Conservation (phyloP, 1,284 basidiomycete genomes). For the Cryptococcus jaspeensis region DNA sequence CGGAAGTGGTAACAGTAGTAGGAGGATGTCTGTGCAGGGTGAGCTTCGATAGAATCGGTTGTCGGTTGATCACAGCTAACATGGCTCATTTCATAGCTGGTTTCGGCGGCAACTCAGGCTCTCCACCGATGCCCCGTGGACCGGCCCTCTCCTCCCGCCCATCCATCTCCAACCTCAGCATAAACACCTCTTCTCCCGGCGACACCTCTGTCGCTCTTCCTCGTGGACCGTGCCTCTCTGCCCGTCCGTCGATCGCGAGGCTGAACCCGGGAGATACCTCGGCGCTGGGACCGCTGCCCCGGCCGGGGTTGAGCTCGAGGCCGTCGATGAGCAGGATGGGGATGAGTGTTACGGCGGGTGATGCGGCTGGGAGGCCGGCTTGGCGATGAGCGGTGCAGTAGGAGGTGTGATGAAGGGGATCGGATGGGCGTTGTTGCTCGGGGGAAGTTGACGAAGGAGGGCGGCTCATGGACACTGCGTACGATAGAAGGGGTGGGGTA, state of each 20-base stretch:
- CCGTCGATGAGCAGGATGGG: slow-evolving; percentile 7
- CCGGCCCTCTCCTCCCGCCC: slow-evolving; percentile 4
- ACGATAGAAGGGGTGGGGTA: not conserved
- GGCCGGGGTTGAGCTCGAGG: slow-evolving; percentile 1
- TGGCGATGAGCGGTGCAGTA: slow-evolving; percentile 7
- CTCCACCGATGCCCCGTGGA: slow-evolving; percentile 1
- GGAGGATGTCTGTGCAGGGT: slow-evolving; percentile 14
- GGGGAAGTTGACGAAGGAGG: not conserved
- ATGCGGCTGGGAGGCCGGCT: slow-evolving; percentile 3
- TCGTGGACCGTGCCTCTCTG: not conserved
- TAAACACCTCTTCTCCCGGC: not conserved
- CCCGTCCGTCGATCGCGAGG: not conserved
- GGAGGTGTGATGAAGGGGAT: not conserved
- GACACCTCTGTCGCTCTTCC: not conserved
- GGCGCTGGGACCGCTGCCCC: not conserved
- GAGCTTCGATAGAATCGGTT: not conserved
- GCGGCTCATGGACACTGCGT: slow-evolving; percentile 3
- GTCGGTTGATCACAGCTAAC: not conserved
- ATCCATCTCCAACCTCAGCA: slow-evolving; percentile 4
- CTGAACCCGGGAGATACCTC: not conserved
- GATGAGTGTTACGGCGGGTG: slow-evolving; percentile 2
- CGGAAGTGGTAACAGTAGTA: slow-evolving; percentile 1
- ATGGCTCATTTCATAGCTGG: slow-evolving; percentile 1
- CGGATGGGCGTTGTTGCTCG: no score
- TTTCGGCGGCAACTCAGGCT: slow-evolving; percentile 1